These are phyloP conservation scores for Alternaria novae-zelandiae DNA, from an alignment of 2,329 filamentous ascomycete species.

Conservation along the genomic window DNA sequence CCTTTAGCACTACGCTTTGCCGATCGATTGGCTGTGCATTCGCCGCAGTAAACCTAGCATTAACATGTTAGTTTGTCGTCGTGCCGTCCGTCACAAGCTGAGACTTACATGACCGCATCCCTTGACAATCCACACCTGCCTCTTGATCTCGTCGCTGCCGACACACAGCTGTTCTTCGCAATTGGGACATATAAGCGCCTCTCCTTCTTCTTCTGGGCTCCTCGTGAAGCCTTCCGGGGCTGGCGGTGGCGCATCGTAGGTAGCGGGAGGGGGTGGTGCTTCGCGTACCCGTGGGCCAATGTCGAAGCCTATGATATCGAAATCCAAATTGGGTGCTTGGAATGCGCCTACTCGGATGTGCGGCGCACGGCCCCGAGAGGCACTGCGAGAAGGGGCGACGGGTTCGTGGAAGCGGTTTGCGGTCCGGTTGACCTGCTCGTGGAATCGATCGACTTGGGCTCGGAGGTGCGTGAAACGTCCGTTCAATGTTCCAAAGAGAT, in stretches of 20 bases:
- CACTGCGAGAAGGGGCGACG: slow-evolving; percentile 20
- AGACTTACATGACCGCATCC: slow-evolving; percentile 84
- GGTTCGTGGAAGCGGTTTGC: slow-evolving; percentile 20
- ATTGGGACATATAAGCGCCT: slow-evolving; percentile 81
- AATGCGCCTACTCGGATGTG: slow-evolving; percentile 34
- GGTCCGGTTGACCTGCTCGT: slow-evolving; percentile 24
- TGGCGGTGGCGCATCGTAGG: slow-evolving; percentile 69
- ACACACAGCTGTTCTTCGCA: slow-evolving; percentile 85
- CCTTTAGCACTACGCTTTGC: slow-evolving; percentile 48
- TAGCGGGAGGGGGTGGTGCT: slow-evolving; percentile 40
- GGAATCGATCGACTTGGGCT: slow-evolving; percentile 28
- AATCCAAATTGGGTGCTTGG: slow-evolving; percentile 45
- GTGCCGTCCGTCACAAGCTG: background rate
- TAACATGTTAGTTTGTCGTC: background rate
- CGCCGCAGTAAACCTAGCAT: slow-evolving; percentile 60
- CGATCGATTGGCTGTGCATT: slow-evolving; percentile 54
- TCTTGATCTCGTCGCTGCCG: slow-evolving; percentile 70
- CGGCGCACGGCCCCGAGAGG: slow-evolving; percentile 12
- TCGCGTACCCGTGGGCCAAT: slow-evolving; percentile 42
- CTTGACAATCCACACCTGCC: slow-evolving; percentile 92
- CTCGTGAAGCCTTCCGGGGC: slow-evolving; percentile 81
- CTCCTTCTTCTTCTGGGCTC: slow-evolving; percentile 72
- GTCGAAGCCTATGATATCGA: slow-evolving; percentile 53
- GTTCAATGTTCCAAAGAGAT: slow-evolving; percentile 24
- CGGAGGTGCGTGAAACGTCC: slow-evolving; percentile 29